These are phyloP conservation scores for Neonectria neomacrospora DNA, from an alignment of 2,329 filamentous ascomycete genomes.

Conservation along the genomic window DNA sequence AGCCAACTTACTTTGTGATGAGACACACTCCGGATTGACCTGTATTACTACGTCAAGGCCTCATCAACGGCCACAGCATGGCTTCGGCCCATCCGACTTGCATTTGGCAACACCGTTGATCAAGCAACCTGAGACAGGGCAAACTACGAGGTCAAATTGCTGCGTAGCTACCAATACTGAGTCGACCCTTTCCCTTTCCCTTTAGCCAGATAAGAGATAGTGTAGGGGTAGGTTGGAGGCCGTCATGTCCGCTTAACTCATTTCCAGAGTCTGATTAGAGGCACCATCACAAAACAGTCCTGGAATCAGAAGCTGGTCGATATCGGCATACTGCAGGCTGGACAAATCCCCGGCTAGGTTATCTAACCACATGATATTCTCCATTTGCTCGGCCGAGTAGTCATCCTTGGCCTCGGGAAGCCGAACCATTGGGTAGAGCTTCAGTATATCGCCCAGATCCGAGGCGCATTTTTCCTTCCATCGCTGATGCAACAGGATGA, in stretches of 20 bases:
- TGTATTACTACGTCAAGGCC: too few species aligned
- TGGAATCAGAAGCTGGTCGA: constrained; percentile 53
- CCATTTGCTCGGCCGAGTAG: constrained; percentile 19
- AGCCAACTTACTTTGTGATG: too few species aligned
- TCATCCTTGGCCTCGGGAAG: constrained; percentile 24
- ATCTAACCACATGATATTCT: constrained; percentile 51
- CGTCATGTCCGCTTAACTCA: background rate
- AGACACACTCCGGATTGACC: too few species aligned
- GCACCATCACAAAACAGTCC: constrained; percentile 15
- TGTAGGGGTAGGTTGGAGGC: too few species aligned
- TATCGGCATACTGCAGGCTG: constrained; percentile 55
- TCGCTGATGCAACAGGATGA: constrained; percentile 63
- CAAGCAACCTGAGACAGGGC: too few species aligned
- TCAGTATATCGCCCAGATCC: constrained; percentile 52
- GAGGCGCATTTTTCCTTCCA: constrained; percentile 58
- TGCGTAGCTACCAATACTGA: too few species aligned
- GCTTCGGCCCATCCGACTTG: too few species aligned
- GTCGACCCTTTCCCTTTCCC: too few species aligned
- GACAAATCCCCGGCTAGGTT: constrained; percentile 57
- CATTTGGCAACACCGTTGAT: too few species aligned
- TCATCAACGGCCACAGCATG: too few species aligned
- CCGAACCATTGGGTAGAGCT: constrained; percentile 45
- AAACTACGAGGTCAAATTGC: too few species aligned
- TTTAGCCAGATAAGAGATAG: too few species aligned
- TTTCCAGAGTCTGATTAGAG: background rate